Percentiles rank a stretch among this genome's conserved stretches.
Evolutionary conservation across 1,284 basidiomycete genomes (phyloP).

Genomic region (Veloboletus limbatus): DNA sequence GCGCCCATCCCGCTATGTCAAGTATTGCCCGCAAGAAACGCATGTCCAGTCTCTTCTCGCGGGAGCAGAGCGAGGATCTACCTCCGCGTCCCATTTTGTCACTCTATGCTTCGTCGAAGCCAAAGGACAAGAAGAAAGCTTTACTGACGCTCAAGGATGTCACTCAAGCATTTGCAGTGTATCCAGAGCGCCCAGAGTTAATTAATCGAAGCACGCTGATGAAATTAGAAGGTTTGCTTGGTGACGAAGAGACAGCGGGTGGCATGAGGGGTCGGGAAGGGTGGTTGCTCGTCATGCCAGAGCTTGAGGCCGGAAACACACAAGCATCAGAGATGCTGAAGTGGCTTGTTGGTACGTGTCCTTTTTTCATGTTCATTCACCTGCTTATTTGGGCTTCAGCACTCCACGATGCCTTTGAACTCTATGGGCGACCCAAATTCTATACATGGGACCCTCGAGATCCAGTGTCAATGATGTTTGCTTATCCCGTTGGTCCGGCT

Average conservation of each 20-base stretch:
- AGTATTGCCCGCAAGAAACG: slow-evolving; percentile 50
- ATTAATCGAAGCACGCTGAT: slow-evolving; percentile 85
- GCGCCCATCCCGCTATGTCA: slow-evolving; percentile 11
- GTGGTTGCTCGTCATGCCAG: slow-evolving; percentile 88
- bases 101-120: slow-evolving; percentile 59
- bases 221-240: slow-evolving; percentile 82
- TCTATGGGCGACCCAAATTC: slow-evolving; percentile 80
- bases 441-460: slow-evolving; percentile 90
- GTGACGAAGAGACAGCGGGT: slow-evolving; percentile 70
- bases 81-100: slow-evolving; percentile 41
- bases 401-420: slow-evolving; percentile 81
- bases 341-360: slow-evolving; percentile 80
- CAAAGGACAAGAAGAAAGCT: slow-evolving; percentile 68
- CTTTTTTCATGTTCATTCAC: slow-evolving; percentile 3
- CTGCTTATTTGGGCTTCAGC: slow-evolving; percentile 40
- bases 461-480: slow-evolving; percentile 74
- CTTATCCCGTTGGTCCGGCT: slow-evolving; percentile 72
- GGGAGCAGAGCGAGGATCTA: slow-evolving; percentile 36
- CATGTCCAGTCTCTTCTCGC: slow-evolving; percentile 66
- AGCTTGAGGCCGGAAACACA: slow-evolving; percentile 50
- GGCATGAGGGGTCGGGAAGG: slow-evolving; percentile 65
- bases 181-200: slow-evolving; percentile 91
- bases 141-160: slow-evolving; percentile 56
- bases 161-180: slow-evolving; percentile 82
- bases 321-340: slow-evolving; percentile 80